Base-by-base conservation (phyloP, 176 grass and related monocot species). In the Themeda triandra region DNA sequence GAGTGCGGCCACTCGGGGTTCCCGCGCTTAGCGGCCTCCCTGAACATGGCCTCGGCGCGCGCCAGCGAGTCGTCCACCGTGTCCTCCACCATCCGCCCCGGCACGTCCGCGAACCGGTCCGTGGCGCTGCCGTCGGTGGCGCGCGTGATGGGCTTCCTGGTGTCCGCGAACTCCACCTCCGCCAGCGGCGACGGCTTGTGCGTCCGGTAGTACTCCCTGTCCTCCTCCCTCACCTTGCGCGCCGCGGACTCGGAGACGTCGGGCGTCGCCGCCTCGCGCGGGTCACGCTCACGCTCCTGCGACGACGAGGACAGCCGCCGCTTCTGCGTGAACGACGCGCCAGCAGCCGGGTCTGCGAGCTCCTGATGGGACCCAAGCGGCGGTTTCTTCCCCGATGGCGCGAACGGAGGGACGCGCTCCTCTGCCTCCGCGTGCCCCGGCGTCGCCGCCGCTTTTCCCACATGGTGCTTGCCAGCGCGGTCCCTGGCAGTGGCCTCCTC, bases 111-210 rank as follows among this genome's bases (percentile, higher is more conserved):
- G n/a, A 25, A 6, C 17, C 70, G 13, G 42, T 67, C 87, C n/a
- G 41, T 27, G 9, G 77, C 87, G 13, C 24, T n/a, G 45, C 80
- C 85, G 70, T 89, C 96, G 2, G 82, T 89, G 41, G 84, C 88
- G 6, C 15, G 56, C 7, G 45, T 86, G 28, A 91, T 54, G 33
- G 95, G 90, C 70, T 98, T 94, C 71, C 95, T 88, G 4, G 92
- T 98, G 85, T 98, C 90, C 4, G 67, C 88, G 45, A 93, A 88
- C 84, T 94, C 88, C 53, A 95, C 63, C 84, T 95, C 86, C 23
- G 92, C 86, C 10, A 93, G 69, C 35, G 92, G 82, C 67, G 95
- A 98, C 73, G 95, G 88, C 89, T 93, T 98, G 90, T 86, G 95
- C 25, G 88, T 85, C 72, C 78, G 53, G 79, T 94, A 98, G 78